Evolutionary conservation across 2,329 filamentous ascomycete genomes (phyloP), one percentile per base, ranked within the genome.

Genomic region (Coniochaeta hoffmannii): DNA sequence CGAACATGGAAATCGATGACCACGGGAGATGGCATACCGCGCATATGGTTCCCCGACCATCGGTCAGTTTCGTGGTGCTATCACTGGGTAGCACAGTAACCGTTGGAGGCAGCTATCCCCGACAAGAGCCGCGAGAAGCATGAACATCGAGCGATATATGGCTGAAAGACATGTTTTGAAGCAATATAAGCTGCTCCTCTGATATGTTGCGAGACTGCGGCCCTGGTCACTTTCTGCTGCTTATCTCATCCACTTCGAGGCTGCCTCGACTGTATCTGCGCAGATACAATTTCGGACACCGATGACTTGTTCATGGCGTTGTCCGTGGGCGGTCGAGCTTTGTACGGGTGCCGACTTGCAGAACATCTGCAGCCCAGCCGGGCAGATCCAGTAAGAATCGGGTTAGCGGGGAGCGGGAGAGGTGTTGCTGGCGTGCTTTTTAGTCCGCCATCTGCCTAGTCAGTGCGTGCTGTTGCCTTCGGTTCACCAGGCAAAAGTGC

Each of bases 381-480:
- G 55, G 59, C 49, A 55, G 59, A 58, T 61, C 62, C 62, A 60
- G 63, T 60, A 58, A 58, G 57, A 62, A 59, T 61, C 59, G 57
- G 59, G 56, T 50, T 57, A 53, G 41, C 36, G 51, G 44, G 59
- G 44, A 53, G 50, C 46, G 41, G 34, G 49, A 51, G 41, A 53
- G 51, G 52, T 53, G 61, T 60, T 56, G 62, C 54, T 62, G 61
- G 61, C 56, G 58, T 58, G 55, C 55, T 56, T 54, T n/a, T 50
- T 38, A 56, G 46, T 55, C 53, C 57, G 56, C 60, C 58, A 28
- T 46, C 41, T 46, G 41, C 41, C 41, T 46, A n/a, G 22, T 22
- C 22, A 28, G 14, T 46, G 53, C 50, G 36, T 44, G 56, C 19
- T 52, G 56, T 30, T 57, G 55, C 50, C 57, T 58, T 53, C 57